Conservation (phyloP, 139 green algal genomes). For the Chlamydomonas schloesseri region DNA sequence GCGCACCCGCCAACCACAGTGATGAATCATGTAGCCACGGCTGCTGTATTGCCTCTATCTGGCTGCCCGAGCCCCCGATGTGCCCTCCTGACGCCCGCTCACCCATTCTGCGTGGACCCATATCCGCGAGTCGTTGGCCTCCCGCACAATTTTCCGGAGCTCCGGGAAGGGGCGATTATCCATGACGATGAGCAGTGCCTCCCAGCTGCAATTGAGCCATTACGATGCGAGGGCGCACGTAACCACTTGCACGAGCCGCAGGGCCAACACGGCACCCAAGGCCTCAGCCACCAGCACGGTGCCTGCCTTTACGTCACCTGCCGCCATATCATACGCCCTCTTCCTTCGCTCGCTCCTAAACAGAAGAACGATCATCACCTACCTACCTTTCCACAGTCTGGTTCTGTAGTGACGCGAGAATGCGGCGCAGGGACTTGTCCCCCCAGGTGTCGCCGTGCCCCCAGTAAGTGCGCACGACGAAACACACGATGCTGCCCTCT, state of each 20-base stretch:
- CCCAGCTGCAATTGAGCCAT: constrained; percentile 81
- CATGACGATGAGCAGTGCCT: constrained; percentile 79
- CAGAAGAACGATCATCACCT: too few species aligned
- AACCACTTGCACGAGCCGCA: too few species aligned
- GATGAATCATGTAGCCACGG: too few species aligned
- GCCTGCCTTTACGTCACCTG: too few species aligned
- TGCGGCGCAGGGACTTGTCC: constrained; percentile 58
- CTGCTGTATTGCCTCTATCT: not conserved
- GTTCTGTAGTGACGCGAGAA: constrained; percentile 67
- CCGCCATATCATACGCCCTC: too few species aligned
- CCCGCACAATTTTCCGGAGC: constrained; percentile 72
- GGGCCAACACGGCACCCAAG: too few species aligned
- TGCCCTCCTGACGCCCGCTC: not conserved
- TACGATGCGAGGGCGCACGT: too few species aligned
- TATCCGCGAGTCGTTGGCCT: constrained; percentile 71
- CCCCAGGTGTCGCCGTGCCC: constrained; percentile 66
- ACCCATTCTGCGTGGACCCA: constrained; percentile 86
- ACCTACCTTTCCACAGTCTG: constrained; percentile 47
- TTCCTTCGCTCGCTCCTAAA: too few species aligned
- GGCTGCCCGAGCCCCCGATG: too few species aligned
- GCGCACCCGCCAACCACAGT: too few species aligned
- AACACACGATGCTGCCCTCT: constrained; percentile 63
- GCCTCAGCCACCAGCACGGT: too few species aligned
- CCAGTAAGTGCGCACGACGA: constrained; percentile 82
- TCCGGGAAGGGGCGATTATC: constrained; percentile 80